Conservation (phyloP, 495 filamentous ascomycete genomes). For the Penicillium arizonense region DNA sequence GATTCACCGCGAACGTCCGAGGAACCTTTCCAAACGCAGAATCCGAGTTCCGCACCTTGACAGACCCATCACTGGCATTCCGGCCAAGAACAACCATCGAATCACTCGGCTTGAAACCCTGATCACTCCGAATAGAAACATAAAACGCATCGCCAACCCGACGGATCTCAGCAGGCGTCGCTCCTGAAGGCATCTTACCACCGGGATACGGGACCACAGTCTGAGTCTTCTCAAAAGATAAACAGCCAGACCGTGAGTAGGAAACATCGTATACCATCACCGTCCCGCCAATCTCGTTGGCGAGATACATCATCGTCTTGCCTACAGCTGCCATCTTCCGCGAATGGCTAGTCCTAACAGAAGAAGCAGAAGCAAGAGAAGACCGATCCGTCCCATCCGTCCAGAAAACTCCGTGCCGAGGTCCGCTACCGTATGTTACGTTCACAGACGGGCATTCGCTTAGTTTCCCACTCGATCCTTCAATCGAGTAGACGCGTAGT, state of each 20-base stretch:
- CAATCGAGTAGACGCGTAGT: slow-evolving; percentile 61
- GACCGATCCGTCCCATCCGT: slow-evolving; percentile 11
- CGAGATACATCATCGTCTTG: slow-evolving; percentile 55
- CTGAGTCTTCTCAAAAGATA: slow-evolving; percentile 38
- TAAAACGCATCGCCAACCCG: slow-evolving; percentile 27
- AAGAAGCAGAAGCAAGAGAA: not conserved
- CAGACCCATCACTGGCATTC: slow-evolving; percentile 38
- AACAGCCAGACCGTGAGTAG: slow-evolving; percentile 46
- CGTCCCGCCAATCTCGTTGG: slow-evolving; percentile 59
- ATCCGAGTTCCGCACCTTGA: slow-evolving; percentile 48
- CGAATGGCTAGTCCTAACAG: not conserved
- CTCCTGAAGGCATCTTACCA: slow-evolving; percentile 25
- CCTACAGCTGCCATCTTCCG: slow-evolving; percentile 27
- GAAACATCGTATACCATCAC: slow-evolving; percentile 57
- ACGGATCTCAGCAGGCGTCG: slow-evolving; percentile 39
- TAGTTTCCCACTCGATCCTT: slow-evolving; percentile 35
- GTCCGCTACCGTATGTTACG: slow-evolving; percentile 55
- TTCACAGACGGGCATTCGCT: slow-evolving; percentile 23
- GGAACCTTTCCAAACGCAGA: slow-evolving; percentile 60
- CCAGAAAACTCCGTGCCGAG: slow-evolving; percentile 66
- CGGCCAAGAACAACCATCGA: slow-evolving; percentile 35
- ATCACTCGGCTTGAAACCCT: slow-evolving; percentile 32
- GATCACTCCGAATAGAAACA: slow-evolving; percentile 45
- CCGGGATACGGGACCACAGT: slow-evolving; percentile 30
- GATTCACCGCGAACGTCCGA: slow-evolving; percentile 65